phyloP scores from a whole-genome alignment of 106 monocot species.

The Dioscorea dumetorum region DNA sequence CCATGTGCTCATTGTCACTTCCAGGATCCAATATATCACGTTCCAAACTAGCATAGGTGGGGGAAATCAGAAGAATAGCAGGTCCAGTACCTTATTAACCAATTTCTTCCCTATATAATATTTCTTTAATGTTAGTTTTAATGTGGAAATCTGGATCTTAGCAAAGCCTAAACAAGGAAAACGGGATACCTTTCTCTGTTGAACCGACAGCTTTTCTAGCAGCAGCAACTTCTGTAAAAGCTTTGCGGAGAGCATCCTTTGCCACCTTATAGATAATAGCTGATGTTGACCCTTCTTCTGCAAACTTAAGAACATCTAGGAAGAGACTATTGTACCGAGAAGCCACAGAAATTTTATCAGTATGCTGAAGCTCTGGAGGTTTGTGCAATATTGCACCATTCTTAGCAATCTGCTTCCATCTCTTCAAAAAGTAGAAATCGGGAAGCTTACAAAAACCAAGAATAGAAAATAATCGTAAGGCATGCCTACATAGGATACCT shows the following conservation, averaged over 20 bases:
- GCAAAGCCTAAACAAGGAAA: too few species aligned
- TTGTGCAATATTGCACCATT: background rate
- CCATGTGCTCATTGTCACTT: too few species aligned
- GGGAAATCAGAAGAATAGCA: too few species aligned
- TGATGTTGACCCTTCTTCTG: conserved; percentile 13
- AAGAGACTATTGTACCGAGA: conserved; percentile 11
- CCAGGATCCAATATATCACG: too few species aligned
- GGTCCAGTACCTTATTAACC: too few species aligned
- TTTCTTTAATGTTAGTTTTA: too few species aligned
- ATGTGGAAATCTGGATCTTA: too few species aligned
- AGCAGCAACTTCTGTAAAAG: conserved; percentile 17
- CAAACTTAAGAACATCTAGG: conserved; percentile 16
- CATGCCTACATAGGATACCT: conserved; percentile 15
- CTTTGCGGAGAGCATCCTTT: conserved; percentile 12
- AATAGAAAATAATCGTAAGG: background rate
- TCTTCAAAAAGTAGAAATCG: conserved; percentile 5
- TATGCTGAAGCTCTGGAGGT: background rate
- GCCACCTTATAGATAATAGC: conserved; percentile 4
- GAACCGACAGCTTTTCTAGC: conserved; percentile 9
- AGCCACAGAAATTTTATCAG: background rate
- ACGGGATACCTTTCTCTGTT: background rate
- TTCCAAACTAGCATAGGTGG: too few species aligned
- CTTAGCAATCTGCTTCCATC: conserved; percentile 19
- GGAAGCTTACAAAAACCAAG: conserved; percentile 9
- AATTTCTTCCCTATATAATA: too few species aligned